Evolutionary conservation across 169 alveolate species (phyloP).

Genomic region (Cyclospora cayetanensis): DNA sequence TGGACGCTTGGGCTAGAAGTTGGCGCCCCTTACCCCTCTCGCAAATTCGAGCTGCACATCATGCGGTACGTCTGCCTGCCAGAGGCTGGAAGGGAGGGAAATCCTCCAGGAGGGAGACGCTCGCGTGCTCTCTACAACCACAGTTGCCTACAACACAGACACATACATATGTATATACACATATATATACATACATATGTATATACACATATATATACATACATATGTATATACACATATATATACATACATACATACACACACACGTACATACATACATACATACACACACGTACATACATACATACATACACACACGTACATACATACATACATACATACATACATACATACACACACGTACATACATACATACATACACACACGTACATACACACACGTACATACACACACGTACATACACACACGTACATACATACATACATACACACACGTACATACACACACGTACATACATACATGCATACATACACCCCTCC

Average conservation of each 20-base stretch:
- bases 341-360: background rate
- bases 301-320: background rate
- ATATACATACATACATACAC: background rate
- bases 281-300: background rate
- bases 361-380: background rate
- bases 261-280: background rate
- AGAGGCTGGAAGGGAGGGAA: constrained; percentile 33
- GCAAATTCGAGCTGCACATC: constrained; percentile 86
- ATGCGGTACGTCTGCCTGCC: constrained; percentile 74
- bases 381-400: background rate
- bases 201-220: background rate
- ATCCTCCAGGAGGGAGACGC: background rate
- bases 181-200: background rate
- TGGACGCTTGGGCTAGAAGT: constrained; percentile 23
- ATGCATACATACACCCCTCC: too few relatives aligned
- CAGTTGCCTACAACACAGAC: background rate
- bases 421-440: background rate
- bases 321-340: constrained; percentile 36
- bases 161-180: background rate
- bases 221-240: background rate
- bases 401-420: background rate
- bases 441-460: background rate
- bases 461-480: background rate
- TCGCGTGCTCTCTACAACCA: background rate
- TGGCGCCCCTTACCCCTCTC: constrained; percentile 16